Percentiles rank a stretch among this genome's conserved stretches.
These are phyloP conservation scores for Trichoderma sp. DNA, from an alignment of 2,329 filamentous ascomycete species.

Conservation along the genomic window DNA sequence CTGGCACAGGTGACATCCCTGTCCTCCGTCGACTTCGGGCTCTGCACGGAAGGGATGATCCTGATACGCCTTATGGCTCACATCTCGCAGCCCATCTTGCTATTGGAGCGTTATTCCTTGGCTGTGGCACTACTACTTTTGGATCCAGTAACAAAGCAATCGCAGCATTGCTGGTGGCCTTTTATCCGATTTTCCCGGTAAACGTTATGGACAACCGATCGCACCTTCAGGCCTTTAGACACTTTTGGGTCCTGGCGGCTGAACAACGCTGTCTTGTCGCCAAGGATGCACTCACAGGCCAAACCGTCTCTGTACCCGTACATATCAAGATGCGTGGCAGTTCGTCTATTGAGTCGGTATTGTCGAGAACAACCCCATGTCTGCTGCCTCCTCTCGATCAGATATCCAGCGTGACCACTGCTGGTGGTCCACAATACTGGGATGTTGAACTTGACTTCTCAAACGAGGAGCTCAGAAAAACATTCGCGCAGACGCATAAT, in stretches of 20 bases:
- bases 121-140: conserved; percentile 89
- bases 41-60: conserved; percentile 82
- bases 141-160: conserved; percentile 84
- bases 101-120: conserved; percentile 85
- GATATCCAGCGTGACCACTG: conserved; percentile 59
- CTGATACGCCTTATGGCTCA: conserved; percentile 85
- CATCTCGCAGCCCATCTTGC: conserved; percentile 92
- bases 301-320: conserved; percentile 73
- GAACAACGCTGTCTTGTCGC: conserved; percentile 86
- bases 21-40: conserved; percentile 83
- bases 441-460: conserved; percentile 74
- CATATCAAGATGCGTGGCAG: conserved; percentile 56
- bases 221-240: conserved; percentile 92
- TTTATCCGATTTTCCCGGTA: conserved; percentile 90
- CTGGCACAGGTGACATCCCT: conserved; percentile 84
- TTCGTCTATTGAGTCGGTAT: conserved; percentile 37
- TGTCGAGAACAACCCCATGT: conserved; percentile 54
- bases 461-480: conserved; percentile 58
- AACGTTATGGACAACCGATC: conserved; percentile 90
- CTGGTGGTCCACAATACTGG: conserved; percentile 70
- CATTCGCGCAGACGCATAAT: conserved; percentile 66
- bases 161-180: conserved; percentile 80
- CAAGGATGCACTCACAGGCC: conserved; percentile 80
- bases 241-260: conserved; percentile 93
- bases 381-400: conserved; percentile 63